phyloP scores from a whole-genome alignment of 2,329 filamentous ascomycete genomes.

The Microascus cirrosus region DNA sequence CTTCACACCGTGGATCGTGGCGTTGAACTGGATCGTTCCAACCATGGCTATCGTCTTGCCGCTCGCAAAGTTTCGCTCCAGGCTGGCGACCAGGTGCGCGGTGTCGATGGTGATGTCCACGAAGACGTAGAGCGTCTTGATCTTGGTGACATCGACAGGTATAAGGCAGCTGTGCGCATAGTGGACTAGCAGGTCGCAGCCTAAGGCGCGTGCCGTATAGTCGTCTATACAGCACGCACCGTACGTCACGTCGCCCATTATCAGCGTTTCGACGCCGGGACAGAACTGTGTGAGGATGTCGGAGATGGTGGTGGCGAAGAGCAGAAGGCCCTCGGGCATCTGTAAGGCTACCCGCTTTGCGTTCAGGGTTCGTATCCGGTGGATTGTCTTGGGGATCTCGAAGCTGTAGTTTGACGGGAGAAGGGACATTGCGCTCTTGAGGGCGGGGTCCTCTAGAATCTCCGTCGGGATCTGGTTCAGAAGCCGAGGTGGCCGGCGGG shows the following conservation, averaged over 20 bases:
- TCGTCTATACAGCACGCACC: conserved; percentile 98
- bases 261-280: conserved; percentile 79
- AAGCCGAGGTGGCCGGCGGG: conserved; percentile 64
- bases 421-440: conserved; percentile 78
- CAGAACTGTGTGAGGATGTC: conserved; percentile 95
- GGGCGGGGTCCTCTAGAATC: conserved; percentile 72
- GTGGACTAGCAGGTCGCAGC: conserved; percentile 89
- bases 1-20: conserved; percentile 80
- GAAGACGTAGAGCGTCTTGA: conserved; percentile 95
- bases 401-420: conserved; percentile 96
- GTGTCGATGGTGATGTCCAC: conserved; percentile 97
- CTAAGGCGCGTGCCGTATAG: conserved; percentile 87
- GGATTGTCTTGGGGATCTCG: conserved; percentile 96
- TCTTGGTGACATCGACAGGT: conserved; percentile 90
- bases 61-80: conserved; percentile 76
- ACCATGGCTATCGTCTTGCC: conserved; percentile 87
- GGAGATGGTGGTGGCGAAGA: conserved; percentile 95
- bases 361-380: conserved; percentile 71
- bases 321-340: conserved; percentile 86
- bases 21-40: conserved; percentile 97
- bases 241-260: conserved; percentile 99
- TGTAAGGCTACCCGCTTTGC: conserved; percentile 86
- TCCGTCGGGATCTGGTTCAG: conserved; percentile 83
- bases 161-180: conserved; percentile 97
- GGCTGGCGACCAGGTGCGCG: conserved; percentile 70